Percentiles rank a stretch among this genome's conserved stretches.
Evolutionary conservation across 2,329 filamentous ascomycete genomes (phyloP).

Genomic region (Trichocomaceae sp.): DNA sequence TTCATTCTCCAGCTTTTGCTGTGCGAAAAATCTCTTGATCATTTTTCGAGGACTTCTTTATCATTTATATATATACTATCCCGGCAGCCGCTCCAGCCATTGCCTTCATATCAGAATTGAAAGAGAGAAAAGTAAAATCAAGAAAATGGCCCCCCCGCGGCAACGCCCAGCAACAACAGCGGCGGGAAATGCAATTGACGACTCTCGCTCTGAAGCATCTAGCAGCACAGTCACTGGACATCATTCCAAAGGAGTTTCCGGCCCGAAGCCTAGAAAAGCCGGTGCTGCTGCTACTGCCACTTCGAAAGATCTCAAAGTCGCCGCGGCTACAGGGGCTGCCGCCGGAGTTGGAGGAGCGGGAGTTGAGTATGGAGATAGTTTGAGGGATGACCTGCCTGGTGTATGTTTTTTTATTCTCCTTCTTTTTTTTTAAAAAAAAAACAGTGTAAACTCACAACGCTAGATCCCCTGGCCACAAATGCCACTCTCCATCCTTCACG

Average conservation of each 20-base stretch:
- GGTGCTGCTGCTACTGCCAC: conserved; percentile 13
- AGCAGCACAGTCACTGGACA: conserved; percentile 34
- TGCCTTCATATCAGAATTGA: not conserved
- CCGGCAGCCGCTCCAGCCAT: not conserved
- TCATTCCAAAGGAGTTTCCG: conserved; percentile 18
- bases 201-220: conserved; percentile 44
- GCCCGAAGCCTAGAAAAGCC: conserved; percentile 28
- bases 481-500: conserved; percentile 40
- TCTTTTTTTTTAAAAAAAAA: not conserved
- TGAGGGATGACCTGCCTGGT: conserved; percentile 11
- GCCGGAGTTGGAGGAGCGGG: not conserved
- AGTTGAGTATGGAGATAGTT: not conserved
- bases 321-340: conserved; percentile 15
- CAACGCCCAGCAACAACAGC: conserved; percentile 23
- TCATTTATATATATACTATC: not conserved
- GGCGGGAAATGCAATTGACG: conserved; percentile 29
- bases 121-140: not conserved
- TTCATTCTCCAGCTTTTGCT: no score
- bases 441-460: not conserved
- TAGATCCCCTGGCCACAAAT: conserved; percentile 41
- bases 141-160: conserved; percentile 41
- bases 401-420: not conserved
- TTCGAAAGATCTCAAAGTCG: conserved; percentile 19
- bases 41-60: no score
- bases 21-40: no score